Base-by-base conservation (phyloP, 1,284 basidiomycete species). In the Ustilago curta region DNA sequence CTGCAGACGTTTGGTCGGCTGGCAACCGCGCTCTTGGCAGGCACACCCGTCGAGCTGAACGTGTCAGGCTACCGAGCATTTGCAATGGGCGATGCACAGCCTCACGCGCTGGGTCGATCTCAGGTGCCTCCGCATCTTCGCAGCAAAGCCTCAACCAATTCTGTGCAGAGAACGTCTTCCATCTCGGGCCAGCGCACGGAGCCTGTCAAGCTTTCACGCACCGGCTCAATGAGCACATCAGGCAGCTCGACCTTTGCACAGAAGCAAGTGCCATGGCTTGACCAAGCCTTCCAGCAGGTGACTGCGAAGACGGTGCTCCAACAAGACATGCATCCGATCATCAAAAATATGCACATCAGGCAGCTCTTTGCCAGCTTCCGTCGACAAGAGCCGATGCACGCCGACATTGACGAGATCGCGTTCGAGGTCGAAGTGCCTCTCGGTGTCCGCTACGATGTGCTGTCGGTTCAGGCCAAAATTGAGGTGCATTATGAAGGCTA, bases 191-290 rank as follows among this genome's bases (percentile, higher is more conserved):
- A 60, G 29, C 48, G 45, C 19, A 23, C 44, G 7, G 50, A 45
- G 8, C 48, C 67, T 4, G 18, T 19, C n/a, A 58, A 52, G 21
- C 56, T 56, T 7, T 19, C 40, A 5, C 32, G 64, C 16, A 60
- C 52, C n/a, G 61, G 50, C 7, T 59, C 55, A 5, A 43, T 62
- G 16, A 70, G 67, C 51, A 63, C 58, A 0, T 57, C 64, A 5
- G 37, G 39, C 44, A 62, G 59, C 40, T 52, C 61, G 2, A 40
- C 58, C 4, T 61, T 70, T 18, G 32, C 53, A 27, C 65, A 64
- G 18, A 72, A 68, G 49, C 63, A 74, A 27, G 74, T 81, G 27
- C 67, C 76, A 3, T 81, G 79, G 79, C 59, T 81, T 12, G 78
- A 81, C 47, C 56, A 65, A 32, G 78, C 79, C 7, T 70, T 81